Conservation (phyloP, 1,284 basidiomycete species). For the Polyporus tsugae region DNA sequence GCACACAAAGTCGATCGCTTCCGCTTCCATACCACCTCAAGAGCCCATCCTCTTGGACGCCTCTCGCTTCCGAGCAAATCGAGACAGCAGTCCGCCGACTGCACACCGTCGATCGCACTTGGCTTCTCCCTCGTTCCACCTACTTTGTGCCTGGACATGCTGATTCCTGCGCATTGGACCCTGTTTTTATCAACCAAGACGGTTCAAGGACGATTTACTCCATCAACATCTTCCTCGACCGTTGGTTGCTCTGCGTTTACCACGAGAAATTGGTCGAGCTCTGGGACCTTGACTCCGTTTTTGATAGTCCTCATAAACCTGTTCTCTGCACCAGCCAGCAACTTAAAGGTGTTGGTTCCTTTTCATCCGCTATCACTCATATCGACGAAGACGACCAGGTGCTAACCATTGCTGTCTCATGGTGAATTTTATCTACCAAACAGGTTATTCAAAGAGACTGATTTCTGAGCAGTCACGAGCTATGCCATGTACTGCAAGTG, state of each 20-base stretch:
- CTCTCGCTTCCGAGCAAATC: constrained; percentile 20
- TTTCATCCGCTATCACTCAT: constrained; percentile 28
- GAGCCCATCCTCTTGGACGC: constrained; percentile 6
- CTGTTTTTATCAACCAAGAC: constrained; percentile 24
- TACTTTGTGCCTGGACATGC: constrained; percentile 20
- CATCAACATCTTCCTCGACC: constrained; percentile 36
- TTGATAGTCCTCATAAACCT: constrained; percentile 17
- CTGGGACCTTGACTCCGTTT: constrained; percentile 38
- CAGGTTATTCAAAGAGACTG: not conserved
- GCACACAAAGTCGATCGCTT: constrained; percentile 17
- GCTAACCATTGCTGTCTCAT: constrained; percentile 28
- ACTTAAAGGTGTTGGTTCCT: constrained; percentile 24
- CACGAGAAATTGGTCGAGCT: constrained; percentile 39
- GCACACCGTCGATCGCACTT: constrained; percentile 26
- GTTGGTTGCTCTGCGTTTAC: constrained; percentile 40
- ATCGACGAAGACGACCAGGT: constrained; percentile 18
- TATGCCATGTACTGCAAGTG: constrained; percentile 32
- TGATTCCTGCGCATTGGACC: constrained; percentile 20
- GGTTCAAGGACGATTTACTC: constrained; percentile 33
- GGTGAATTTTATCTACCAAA: constrained; percentile 8
- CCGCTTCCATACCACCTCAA: constrained; percentile 29
- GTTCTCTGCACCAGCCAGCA: constrained; percentile 25
- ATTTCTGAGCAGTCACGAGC: constrained; percentile 20
- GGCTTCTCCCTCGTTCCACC: constrained; percentile 29
- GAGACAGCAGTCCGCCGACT: constrained; percentile 29